Conservation (phyloP, 306 rosid species). For the Prosopis cineraria region DNA sequence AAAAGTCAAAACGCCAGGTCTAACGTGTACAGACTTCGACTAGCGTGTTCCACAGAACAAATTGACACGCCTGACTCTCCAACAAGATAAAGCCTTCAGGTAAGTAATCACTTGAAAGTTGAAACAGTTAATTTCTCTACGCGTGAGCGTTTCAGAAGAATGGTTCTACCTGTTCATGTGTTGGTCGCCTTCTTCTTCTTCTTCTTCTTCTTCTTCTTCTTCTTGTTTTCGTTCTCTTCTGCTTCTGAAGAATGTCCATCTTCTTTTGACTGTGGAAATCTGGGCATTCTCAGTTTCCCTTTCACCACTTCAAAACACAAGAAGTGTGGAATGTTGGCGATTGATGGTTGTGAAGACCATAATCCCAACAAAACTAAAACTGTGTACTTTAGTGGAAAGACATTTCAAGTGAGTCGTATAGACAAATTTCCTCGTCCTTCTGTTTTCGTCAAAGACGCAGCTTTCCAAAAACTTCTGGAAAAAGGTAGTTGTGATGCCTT, state of each 20-base stretch:
- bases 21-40: too few relatives aligned
- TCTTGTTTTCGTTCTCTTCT: too few relatives aligned
- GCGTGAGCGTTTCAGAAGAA: background rate
- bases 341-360: constrained; percentile 16
- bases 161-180: background rate
- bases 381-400: background rate
- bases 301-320: background rate
- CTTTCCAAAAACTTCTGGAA: background rate
- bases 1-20: too few relatives aligned
- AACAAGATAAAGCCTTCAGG: too few relatives aligned
- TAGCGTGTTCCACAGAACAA: too few relatives aligned
- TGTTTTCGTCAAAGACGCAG: background rate
- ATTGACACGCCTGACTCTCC: too few relatives aligned
- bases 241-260: background rate
- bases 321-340: constrained; percentile 33
- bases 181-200: background rate
- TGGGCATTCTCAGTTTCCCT: constrained; percentile 13
- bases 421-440: rapidly evolving
- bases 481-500: background rate
- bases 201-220: background rate
- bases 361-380: background rate
- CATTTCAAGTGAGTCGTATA: background rate
- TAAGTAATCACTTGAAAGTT: too few relatives aligned
- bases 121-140: too few relatives aligned
- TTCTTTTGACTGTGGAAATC: constrained; percentile 37